Conservation (phyloP, 2,329 filamentous ascomycete genomes). For the Akanthomyces dipterigenus region DNA sequence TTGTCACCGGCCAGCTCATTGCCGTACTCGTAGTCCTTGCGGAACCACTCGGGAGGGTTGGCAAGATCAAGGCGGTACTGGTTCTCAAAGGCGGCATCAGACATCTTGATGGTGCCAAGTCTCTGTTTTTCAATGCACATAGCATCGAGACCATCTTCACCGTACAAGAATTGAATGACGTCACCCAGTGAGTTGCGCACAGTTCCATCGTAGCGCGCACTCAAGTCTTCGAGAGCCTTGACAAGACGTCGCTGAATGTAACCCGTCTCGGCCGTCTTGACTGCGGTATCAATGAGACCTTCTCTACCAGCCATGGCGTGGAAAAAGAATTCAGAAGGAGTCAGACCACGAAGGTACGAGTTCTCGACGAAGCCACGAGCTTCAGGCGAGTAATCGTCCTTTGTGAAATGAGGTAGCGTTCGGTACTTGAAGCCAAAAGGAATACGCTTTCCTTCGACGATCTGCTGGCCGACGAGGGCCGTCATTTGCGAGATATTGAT, state of each 20-base stretch:
- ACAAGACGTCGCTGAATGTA: slow-evolving; percentile 98
- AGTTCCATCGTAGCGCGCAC: slow-evolving; percentile 95
- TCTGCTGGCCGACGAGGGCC: slow-evolving; percentile 93
- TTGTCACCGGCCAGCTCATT: slow-evolving; percentile 81
- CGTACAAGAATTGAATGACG: slow-evolving; percentile 94
- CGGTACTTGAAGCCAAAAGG: slow-evolving; percentile 99
- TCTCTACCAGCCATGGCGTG: slow-evolving; percentile 99
- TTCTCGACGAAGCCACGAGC: slow-evolving; percentile 98
- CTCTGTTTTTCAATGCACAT: slow-evolving; percentile 89
- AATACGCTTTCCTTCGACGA: slow-evolving; percentile 97
- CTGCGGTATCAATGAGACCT: slow-evolving; percentile 98
- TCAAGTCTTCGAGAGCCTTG: slow-evolving; percentile 95
- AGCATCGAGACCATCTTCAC: slow-evolving; percentile 93
- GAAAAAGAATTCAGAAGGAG: slow-evolving; percentile 97
- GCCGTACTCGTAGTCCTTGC: slow-evolving; percentile 60
- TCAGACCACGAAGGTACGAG: slow-evolving; percentile 92
- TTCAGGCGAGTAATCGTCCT: slow-evolving; percentile 97
- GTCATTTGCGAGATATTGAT: slow-evolving; percentile 99
- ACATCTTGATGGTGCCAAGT: slow-evolving; percentile 78
- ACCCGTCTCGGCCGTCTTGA: slow-evolving; percentile 98
- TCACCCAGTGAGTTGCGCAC: slow-evolving; percentile 95
- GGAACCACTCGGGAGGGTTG: slow-evolving; percentile 54
- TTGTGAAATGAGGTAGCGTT: slow-evolving; percentile 94
- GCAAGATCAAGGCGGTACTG: slow-evolving; percentile 76
- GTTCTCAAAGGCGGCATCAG: slow-evolving; percentile 68